Conservation (phyloP, 306 rosid species). For the Malus sieversii region DNA sequence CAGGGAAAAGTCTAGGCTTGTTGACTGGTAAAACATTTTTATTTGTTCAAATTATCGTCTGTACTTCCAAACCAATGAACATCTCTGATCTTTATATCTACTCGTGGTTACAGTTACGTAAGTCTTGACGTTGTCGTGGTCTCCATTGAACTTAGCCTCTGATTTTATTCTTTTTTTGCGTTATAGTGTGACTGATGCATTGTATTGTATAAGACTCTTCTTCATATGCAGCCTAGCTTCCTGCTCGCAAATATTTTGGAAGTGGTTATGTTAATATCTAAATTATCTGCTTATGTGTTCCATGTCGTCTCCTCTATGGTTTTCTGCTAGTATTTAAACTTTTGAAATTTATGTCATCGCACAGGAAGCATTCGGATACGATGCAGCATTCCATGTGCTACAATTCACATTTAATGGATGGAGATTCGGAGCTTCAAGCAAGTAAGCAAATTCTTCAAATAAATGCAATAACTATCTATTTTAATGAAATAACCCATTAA, state of each 20-base stretch:
- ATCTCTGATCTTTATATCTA: neutral
- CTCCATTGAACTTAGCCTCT: neutral
- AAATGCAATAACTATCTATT: neutral
- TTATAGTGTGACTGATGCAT: neutral
- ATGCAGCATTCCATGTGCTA: slow-evolving; percentile 9
- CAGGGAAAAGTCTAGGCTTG: slow-evolving; percentile 34
- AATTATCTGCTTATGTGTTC: neutral
- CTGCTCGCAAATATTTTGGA: neutral
- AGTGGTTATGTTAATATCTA: neutral
- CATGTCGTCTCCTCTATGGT: neutral
- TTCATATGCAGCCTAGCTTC: neutral
- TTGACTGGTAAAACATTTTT: slow-evolving; percentile 24
- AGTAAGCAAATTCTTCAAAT: slow-evolving; percentile 15
- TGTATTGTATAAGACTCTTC: neutral
- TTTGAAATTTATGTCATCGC: neutral
- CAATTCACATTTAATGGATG: slow-evolving; percentile 28
- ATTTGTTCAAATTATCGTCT: neutral
- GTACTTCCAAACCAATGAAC: neutral
- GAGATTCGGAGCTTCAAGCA: slow-evolving; percentile 29
- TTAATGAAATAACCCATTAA: neutral
- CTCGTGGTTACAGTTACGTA: neutral
- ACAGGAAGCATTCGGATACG: slow-evolving; percentile 35
- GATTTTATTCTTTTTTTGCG: neutral
- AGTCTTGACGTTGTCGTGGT: neutral
- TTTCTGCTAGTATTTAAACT: neutral